Percentiles rank a stretch among this genome's conserved stretches.
These are phyloP conservation scores for Pouteria glomerata DNA, from an alignment of 148 eudicot genomes.

Conservation along the genomic window DNA sequence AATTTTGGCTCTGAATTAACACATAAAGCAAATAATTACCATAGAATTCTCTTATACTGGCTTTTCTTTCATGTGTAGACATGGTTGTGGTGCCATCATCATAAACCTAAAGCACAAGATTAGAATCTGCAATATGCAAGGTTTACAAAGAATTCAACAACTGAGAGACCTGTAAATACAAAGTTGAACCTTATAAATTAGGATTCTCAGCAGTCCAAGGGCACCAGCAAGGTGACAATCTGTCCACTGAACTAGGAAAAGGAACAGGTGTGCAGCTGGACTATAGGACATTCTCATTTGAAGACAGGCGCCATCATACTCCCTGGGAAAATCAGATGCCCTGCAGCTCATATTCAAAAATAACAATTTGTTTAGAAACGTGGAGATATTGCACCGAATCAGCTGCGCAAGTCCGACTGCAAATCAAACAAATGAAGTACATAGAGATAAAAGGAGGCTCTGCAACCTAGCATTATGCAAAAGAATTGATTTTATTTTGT, in stretches of 20 bases:
- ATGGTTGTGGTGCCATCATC: slow-evolving; percentile 98
- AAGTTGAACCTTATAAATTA: slow-evolving; percentile 70
- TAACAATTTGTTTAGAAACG: not conserved
- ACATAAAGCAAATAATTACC: slow-evolving; percentile 34
- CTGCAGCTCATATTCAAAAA: slow-evolving; percentile 25
- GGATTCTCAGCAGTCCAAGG: slow-evolving; percentile 75
- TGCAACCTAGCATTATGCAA: no score
- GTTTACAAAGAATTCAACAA: not conserved
- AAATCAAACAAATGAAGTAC: no score
- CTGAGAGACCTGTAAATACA: not conserved
- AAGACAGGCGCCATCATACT: slow-evolving; percentile 89
- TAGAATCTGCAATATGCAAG: no score
- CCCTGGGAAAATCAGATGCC: slow-evolving; percentile 84
- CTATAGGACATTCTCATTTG: slow-evolving; percentile 99
- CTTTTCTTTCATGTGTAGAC: slow-evolving; percentile 94
- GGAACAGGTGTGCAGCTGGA: slow-evolving; percentile 95
- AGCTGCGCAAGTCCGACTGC: not conserved
- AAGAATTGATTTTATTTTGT: no score
- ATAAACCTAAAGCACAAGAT: slow-evolving; percentile 56
- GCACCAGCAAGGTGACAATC: slow-evolving; percentile 95
- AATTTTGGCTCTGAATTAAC: not conserved
- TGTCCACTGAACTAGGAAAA: slow-evolving; percentile 95
- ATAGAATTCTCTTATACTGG: slow-evolving; percentile 89
- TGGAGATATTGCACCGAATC: not conserved
- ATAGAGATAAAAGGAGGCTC: no score